phyloP scores from a whole-genome alignment of 2,329 filamentous ascomycete genomes.

The Nemania diffusa region DNA sequence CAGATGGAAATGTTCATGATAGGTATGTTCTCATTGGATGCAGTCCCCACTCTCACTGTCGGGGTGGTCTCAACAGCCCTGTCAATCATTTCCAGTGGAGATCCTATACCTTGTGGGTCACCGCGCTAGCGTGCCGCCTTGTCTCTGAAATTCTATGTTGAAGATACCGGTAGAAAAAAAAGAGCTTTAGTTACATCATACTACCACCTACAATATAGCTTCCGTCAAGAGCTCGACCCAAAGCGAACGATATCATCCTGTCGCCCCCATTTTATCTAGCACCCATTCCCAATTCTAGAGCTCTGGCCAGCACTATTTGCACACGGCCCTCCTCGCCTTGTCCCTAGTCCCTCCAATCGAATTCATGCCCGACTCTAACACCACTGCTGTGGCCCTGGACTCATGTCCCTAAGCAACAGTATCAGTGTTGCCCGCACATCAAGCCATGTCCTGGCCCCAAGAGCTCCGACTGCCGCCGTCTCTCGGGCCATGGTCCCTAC shows the following conservation, averaged over 20 bases:
- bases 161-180: slow-evolving; percentile 6
- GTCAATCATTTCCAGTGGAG: slow-evolving; percentile 6
- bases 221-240: neutral
- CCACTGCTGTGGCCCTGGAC: slow-evolving; percentile 45
- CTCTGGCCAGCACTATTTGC: slow-evolving; percentile 18
- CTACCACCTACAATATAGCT: slow-evolving; percentile 8
- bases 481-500: slow-evolving; percentile 34
- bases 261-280: neutral
- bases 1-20: neutral
- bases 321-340: slow-evolving; percentile 12
- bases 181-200: slow-evolving; percentile 34
- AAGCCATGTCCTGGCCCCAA: slow-evolving; percentile 45
- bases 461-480: slow-evolving; percentile 35
- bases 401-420: slow-evolving; percentile 51
- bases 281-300: neutral
- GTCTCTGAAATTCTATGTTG: slow-evolving; percentile 16
- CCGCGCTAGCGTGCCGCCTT: slow-evolving; percentile 22
- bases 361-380: slow-evolving; percentile 42
- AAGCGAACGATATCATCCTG: neutral
- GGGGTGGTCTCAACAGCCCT: neutral
- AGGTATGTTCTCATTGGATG: slow-evolving; percentile 13
- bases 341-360: slow-evolving; percentile 21
- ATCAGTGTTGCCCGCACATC: slow-evolving; percentile 46
- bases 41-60: neutral
- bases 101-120: neutral